phyloP scores from a whole-genome alignment of 1,284 basidiomycete genomes.

The Porodaedalea pini region DNA sequence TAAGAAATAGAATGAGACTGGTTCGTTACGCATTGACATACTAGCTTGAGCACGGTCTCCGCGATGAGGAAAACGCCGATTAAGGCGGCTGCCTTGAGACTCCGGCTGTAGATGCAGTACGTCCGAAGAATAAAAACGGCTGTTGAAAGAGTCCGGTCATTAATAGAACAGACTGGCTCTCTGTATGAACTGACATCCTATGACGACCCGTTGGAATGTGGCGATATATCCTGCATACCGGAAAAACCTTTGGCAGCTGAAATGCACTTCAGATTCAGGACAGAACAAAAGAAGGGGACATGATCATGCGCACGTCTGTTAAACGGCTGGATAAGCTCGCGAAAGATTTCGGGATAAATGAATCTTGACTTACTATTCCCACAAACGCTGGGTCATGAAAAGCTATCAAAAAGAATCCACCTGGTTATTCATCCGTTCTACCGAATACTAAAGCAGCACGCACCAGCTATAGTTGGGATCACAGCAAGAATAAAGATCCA shows the following conservation, averaged over 20 bases:
- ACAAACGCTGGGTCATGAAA: constrained; percentile 6
- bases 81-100: background rate
- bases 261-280: background rate
- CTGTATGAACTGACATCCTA: constrained; percentile 1
- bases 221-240: constrained; percentile 11
- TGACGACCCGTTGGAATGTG: constrained; percentile 6
- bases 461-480: constrained; percentile 6
- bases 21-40: background rate
- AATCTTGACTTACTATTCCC: background rate
- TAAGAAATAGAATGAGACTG: background rate
- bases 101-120: constrained; percentile 13
- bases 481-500: constrained; percentile 10
- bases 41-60: constrained; percentile 6
- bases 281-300: background rate
- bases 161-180: background rate
- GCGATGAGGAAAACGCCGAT: constrained; percentile 9
- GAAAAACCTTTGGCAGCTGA: constrained; percentile 4
- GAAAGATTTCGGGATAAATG: background rate
- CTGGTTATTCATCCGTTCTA: background rate
- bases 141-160: background rate
- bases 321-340: background rate
- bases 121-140: constrained; percentile 12
- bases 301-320: background rate
- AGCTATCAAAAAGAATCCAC: background rate
- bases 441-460: background rate